phyloP scores from a whole-genome alignment of 768 basidiomycete species.

The Filobasidium floriforme region DNA sequence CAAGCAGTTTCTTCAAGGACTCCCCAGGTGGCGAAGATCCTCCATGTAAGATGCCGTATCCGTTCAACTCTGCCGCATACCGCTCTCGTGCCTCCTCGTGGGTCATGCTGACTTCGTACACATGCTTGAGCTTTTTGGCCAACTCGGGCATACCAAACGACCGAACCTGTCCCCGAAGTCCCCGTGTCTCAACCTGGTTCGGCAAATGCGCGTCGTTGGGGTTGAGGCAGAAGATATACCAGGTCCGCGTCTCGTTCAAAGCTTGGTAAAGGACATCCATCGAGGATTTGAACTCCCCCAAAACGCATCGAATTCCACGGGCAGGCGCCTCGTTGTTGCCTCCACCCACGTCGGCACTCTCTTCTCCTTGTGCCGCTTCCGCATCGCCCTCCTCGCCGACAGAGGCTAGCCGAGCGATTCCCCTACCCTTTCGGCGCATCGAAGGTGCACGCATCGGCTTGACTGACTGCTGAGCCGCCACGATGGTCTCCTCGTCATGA shows the following conservation, averaged over 20 bases:
- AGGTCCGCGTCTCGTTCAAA: constrained; percentile 77
- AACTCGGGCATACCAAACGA: constrained; percentile 72
- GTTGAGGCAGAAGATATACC: constrained; percentile 87
- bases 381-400: constrained; percentile 37
- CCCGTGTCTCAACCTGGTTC: constrained; percentile 83
- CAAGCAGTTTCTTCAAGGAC: constrained; percentile 26
- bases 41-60: constrained; percentile 20
- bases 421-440: constrained; percentile 54
- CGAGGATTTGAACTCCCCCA: constrained; percentile 79
- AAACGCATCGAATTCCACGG: constrained; percentile 59
- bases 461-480: constrained; percentile 83
- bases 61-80: constrained; percentile 62
- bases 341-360: constrained; percentile 26
- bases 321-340: constrained; percentile 30
- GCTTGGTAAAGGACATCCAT: constrained; percentile 80
- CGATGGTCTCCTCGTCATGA: constrained; percentile 86
- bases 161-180: constrained; percentile 84
- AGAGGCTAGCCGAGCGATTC: constrained; percentile 27
- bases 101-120: constrained; percentile 78
- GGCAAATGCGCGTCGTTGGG: constrained; percentile 93
- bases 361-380: constrained; percentile 29
- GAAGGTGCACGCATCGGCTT: constrained; percentile 93
- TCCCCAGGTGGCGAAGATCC: constrained; percentile 15
- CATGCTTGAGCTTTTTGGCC: constrained; percentile 57
- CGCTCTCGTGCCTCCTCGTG: constrained; percentile 77